Percentiles rank a stretch among this genome's conserved stretches.
Conservation (phyloP, 2,329 filamentous ascomycete species). For the Magnaporthiopsis rhizophila region DNA sequence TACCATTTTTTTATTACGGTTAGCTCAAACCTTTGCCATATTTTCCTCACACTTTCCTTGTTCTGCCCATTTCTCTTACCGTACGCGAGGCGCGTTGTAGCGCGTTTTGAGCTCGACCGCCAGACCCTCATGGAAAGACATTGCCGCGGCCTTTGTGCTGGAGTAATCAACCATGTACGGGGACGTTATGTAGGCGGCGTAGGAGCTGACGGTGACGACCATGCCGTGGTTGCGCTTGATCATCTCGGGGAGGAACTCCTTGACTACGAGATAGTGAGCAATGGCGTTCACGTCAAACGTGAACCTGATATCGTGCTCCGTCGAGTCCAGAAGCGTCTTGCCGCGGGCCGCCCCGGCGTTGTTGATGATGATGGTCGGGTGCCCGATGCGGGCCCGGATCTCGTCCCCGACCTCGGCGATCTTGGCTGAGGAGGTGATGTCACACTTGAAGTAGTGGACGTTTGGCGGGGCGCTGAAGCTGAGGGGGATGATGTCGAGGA, state of each 20-base stretch:
- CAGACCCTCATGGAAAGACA: slow-evolving; percentile 62
- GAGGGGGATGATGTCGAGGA: slow-evolving; percentile 61
- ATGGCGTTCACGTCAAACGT: slow-evolving; percentile 67
- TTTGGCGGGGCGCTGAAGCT: slow-evolving; percentile 33
- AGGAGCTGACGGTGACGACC: slow-evolving; percentile 61
- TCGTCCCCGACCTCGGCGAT: slow-evolving; percentile 42
- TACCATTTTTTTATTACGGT: too few relatives aligned
- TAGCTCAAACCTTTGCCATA: too few relatives aligned
- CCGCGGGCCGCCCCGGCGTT: slow-evolving; percentile 60
- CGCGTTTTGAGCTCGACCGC: slow-evolving; percentile 47
- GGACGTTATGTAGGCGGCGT: slow-evolving; percentile 52
- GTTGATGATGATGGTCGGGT: slow-evolving; percentile 64
- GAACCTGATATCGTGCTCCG: slow-evolving; percentile 51
- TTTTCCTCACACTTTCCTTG: too few relatives aligned
- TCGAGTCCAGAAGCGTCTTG: slow-evolving; percentile 48
- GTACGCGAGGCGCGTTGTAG: slow-evolving; percentile 55
- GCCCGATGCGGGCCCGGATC: slow-evolving; percentile 48
- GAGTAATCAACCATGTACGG: slow-evolving; percentile 62
- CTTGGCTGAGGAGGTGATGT: slow-evolving; percentile 52
- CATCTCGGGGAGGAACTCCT: slow-evolving; percentile 62
- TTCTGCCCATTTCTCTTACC: slow-evolving; percentile 17
- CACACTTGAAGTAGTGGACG: slow-evolving; percentile 62
- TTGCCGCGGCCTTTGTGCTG: slow-evolving; percentile 56
- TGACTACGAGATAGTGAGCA: slow-evolving; percentile 51
- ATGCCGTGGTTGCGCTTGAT: slow-evolving; percentile 59